These are phyloP conservation scores for Wickerhamiella nectarea DNA, from an alignment of 805 yeast genomes.

Conservation along the genomic window DNA sequence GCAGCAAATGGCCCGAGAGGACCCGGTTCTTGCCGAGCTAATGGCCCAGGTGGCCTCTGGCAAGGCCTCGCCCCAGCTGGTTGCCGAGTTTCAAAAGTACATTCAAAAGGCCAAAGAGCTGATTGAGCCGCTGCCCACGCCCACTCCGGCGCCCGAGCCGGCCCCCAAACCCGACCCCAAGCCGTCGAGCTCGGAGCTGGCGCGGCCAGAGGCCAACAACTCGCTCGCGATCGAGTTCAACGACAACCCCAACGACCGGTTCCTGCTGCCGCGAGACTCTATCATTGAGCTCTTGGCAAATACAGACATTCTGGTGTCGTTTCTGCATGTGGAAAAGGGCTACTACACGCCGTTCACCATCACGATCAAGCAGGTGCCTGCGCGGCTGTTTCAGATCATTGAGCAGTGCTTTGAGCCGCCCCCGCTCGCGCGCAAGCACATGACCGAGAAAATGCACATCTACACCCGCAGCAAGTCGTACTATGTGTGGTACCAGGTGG, in stretches of 20 bases:
- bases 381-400: slow-evolving; percentile 48
- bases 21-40: slow-evolving; percentile 48
- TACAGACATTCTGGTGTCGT: slow-evolving; percentile 29
- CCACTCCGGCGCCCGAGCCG: slow-evolving; percentile 26
- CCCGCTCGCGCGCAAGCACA: slow-evolving; percentile 41
- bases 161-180: slow-evolving; percentile 4
- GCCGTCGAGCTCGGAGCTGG: too few relatives aligned
- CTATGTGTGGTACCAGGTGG: slow-evolving; percentile 69
- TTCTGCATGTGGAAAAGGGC: slow-evolving; percentile 21
- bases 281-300: slow-evolving; percentile 41
- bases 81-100: slow-evolving; percentile 64
- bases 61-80: slow-evolving; percentile 55
- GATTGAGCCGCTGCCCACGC: slow-evolving; percentile 30
- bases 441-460: slow-evolving; percentile 44
- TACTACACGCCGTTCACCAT: slow-evolving; percentile 48
- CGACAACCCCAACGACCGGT: slow-evolving; percentile 67
- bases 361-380: slow-evolving; percentile 50
- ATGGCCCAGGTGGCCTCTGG: slow-evolving; percentile 86
- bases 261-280: slow-evolving; percentile 59
- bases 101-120: slow-evolving; percentile 55
- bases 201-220: slow-evolving; percentile 19
- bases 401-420: slow-evolving; percentile 48
- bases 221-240: slow-evolving; percentile 72
- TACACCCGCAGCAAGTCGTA: slow-evolving; percentile 51
- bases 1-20: slow-evolving; percentile 67